Percentiles rank a stretch among this genome's conserved stretches.
These are phyloP conservation scores for Penicillium diatomitis DNA, from an alignment of 495 filamentous ascomycete genomes.

Conservation along the genomic window DNA sequence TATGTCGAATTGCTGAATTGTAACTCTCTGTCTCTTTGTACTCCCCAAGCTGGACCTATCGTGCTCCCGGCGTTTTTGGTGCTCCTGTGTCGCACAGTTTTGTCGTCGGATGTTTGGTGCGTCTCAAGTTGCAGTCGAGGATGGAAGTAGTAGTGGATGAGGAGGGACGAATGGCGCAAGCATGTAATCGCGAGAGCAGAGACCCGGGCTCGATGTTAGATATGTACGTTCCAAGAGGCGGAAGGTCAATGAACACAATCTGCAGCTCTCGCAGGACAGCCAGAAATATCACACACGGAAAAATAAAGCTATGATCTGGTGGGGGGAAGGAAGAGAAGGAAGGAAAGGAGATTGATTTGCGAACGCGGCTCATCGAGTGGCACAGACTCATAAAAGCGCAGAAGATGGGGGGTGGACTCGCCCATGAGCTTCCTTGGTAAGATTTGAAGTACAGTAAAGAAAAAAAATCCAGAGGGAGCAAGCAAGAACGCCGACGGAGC, in stretches of 20 bases:
- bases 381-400: neutral
- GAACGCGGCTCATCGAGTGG: conserved; percentile 10
- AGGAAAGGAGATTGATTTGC: conserved; percentile 4
- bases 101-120: too few species aligned
- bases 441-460: neutral
- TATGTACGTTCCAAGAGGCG: neutral
- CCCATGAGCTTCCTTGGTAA: neutral
- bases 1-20: conserved; percentile 17
- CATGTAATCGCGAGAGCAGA: neutral
- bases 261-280: conserved; percentile 3
- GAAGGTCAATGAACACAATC: neutral
- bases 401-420: neutral
- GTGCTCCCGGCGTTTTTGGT: neutral
- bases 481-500: too few species aligned
- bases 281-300: neutral
- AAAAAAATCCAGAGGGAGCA: too few species aligned
- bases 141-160: too few species aligned
- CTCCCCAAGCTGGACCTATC: neutral
- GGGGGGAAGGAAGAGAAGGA: conserved; percentile 15
- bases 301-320: conserved; percentile 5
- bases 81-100: neutral
- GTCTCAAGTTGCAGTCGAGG: too few species aligned
- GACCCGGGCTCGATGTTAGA: neutral
- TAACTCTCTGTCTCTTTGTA: neutral
- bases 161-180: too few species aligned